Evolutionary conservation across 805 yeast genomes (phyloP), one percentile per base, ranked within the genome.

Genomic region (Metschnikowia dekortorum): DNA sequence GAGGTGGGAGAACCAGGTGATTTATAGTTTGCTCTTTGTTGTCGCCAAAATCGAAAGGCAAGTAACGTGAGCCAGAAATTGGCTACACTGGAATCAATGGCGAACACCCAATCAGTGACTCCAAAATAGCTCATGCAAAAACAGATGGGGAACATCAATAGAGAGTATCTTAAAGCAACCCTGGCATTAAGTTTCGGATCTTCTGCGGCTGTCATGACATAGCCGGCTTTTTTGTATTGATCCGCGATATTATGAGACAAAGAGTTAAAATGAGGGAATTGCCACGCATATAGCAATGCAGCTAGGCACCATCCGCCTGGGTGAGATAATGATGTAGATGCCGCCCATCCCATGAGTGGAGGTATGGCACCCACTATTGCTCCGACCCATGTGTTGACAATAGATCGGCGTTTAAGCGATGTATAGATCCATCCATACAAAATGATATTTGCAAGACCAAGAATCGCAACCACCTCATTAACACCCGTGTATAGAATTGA

Each of bases 361-460:
- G 99, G 99, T 43, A 94, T 87, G 0, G 97, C 99, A 4, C 99
- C 99, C 4, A 94, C 99, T n/a, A 94, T 66, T 0, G 99, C 99
- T 16, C 99, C 99, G 2, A 94, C 94, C 99, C 99, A 94, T 0
- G 99, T 94, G 67, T 94, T 94, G 38, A 87, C 65, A 46, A 94
- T 92, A 26, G 88, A 84, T 52, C 76, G 81, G 49, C 99, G 78
- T 64, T 94, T 94, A 65, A 94, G 70, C 0, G 97, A 85, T 0
- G 99, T 94, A 70, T 94, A 94, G 0, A 85, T 68, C 87, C 98
- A 91, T 0, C 95, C 83, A 62, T 94, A 94, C 9, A 94, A 75
- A 1, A 80, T 81, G 46, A 94, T 89, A 65, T 94, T 94, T 6
- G 82, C 62, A 1, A 81, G 78, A 2, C 97, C 98, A n/a, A 94